Conservation (phyloP, 2,329 filamentous ascomycete genomes). For the Cercospora citrullina region DNA sequence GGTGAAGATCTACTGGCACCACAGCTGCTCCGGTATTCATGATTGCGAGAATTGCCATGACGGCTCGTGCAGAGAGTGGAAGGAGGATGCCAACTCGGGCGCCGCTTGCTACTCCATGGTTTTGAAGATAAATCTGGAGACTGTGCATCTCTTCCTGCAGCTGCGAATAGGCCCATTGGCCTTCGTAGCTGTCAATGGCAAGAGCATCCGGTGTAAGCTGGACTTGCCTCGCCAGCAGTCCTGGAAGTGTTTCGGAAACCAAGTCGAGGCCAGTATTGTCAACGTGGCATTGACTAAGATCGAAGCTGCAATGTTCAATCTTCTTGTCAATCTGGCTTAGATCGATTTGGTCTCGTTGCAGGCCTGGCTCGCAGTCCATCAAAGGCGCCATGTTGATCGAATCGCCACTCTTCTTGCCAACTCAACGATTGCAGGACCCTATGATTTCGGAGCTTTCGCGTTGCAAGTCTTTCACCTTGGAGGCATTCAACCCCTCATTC, state of each 20-base stretch:
- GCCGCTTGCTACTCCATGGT: background rate
- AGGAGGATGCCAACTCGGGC: background rate
- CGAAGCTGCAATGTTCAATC: background rate
- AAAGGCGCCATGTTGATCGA: background rate
- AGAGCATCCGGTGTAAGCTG: background rate
- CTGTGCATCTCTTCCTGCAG: background rate
- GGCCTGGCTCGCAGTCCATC: background rate
- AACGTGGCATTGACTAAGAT: background rate
- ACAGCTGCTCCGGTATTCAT: background rate
- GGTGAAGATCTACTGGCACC: background rate
- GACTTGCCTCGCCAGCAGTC: background rate
- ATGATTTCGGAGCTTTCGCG: too few relatives aligned
- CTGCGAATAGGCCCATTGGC: background rate
- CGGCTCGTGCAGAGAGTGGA: background rate
- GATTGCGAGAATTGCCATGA: background rate
- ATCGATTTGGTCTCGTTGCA: background rate
- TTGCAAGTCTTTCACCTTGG: too few relatives aligned
- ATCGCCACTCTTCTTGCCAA: too few relatives aligned
- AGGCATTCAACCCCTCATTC: background rate
- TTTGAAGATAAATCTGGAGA: background rate
- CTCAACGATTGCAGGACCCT: too few relatives aligned
- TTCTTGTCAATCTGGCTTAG: background rate
- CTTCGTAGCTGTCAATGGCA: background rate
- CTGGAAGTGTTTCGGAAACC: background rate
- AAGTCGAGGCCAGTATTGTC: background rate